These are phyloP conservation scores for Craterostigma plantagineum DNA, from an alignment of 257 asterid genomes.

Conservation along the genomic window DNA sequence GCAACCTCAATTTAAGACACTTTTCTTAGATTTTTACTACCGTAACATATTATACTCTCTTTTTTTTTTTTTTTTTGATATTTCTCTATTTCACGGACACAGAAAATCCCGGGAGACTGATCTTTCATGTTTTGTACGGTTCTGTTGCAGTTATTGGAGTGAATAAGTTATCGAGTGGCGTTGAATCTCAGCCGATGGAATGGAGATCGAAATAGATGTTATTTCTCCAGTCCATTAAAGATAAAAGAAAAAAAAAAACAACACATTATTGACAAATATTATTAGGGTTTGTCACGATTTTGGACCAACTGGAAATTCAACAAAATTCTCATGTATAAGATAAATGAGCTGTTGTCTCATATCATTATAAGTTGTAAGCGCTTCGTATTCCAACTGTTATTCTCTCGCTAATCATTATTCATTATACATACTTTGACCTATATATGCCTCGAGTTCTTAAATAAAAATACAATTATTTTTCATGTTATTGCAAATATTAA, in stretches of 20 bases:
- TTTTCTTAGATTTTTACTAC: slow-evolving; percentile 4
- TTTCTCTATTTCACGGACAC: slow-evolving; percentile 2
- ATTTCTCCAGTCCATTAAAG: slow-evolving; percentile 16
- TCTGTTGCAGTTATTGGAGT: slow-evolving; percentile 30
- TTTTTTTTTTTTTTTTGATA: too few species aligned
- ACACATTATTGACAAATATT: too few species aligned
- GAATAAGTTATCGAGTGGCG: slow-evolving; percentile 15
- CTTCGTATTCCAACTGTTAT: slow-evolving; percentile 16
- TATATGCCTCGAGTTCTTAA: slow-evolving; percentile 5
- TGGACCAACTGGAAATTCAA: too few species aligned
- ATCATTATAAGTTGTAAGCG: too few species aligned
- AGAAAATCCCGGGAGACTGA: slow-evolving; percentile 19
- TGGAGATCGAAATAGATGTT: slow-evolving; percentile 10
- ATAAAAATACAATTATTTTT: neutral
- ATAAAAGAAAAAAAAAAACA: too few species aligned
- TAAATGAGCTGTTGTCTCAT: too few species aligned
- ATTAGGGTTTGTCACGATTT: too few species aligned
- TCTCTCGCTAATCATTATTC: slow-evolving; percentile 24
- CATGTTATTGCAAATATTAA: too few species aligned
- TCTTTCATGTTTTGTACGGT: slow-evolving; percentile 20
- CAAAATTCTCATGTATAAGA: too few species aligned
- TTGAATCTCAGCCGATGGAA: slow-evolving; percentile 26
- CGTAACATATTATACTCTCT: too few species aligned
- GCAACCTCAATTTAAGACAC: slow-evolving; percentile 43
- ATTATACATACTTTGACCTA: slow-evolving; percentile 21